These are phyloP conservation scores for Elsinoe necatrix DNA, from an alignment of 2,329 filamentous ascomycete species.

Conservation along the genomic window DNA sequence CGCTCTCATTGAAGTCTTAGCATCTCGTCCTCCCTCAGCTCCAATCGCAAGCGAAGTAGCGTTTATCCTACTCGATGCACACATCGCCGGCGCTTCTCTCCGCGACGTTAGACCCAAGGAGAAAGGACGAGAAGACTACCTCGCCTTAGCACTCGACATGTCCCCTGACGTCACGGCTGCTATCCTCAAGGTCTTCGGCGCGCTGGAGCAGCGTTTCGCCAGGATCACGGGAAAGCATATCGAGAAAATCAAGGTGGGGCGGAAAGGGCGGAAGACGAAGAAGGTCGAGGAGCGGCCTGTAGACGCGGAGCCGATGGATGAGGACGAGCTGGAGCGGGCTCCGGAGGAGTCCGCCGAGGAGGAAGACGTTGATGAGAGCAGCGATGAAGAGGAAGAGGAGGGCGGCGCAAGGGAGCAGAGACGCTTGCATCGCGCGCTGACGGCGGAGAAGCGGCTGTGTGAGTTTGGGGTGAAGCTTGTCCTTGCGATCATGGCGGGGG, in stretches of 20 bases:
- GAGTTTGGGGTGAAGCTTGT: slow-evolving; percentile 79
- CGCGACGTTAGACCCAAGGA: slow-evolving; percentile 28
- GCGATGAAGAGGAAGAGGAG: slow-evolving; percentile 26
- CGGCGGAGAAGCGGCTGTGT: slow-evolving; percentile 78
- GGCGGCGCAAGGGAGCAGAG: slow-evolving; percentile 42
- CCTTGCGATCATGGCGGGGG: slow-evolving; percentile 64
- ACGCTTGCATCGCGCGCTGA: slow-evolving; percentile 58
- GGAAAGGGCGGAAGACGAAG: slow-evolving; percentile 25
- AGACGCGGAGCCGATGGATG: slow-evolving; percentile 62
- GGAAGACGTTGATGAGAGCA: slow-evolving; percentile 39
- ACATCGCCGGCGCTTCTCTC: slow-evolving; percentile 69
- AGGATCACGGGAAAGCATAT: slow-evolving; percentile 42
- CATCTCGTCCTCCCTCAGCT: slow-evolving; percentile 45
- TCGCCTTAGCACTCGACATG: slow-evolving; percentile 61
- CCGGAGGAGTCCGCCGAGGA: slow-evolving; percentile 53
- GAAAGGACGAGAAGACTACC: slow-evolving; percentile 41
- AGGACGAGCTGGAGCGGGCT: slow-evolving; percentile 42
- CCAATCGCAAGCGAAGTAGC: slow-evolving; percentile 68
- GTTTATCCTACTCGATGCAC: slow-evolving; percentile 70
- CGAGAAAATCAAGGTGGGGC: slow-evolving; percentile 38
- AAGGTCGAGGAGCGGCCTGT: slow-evolving; percentile 39
- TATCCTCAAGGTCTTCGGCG: slow-evolving; percentile 67
- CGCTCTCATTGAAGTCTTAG: slow-evolving; percentile 20
- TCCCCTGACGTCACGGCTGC: slow-evolving; percentile 53
- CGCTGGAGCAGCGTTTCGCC: slow-evolving; percentile 69